Evolutionary conservation across 2,329 filamentous ascomycete species (phyloP), one percentile per base, ranked within the genome.

Genomic region (Fusarium pininemorale): DNA sequence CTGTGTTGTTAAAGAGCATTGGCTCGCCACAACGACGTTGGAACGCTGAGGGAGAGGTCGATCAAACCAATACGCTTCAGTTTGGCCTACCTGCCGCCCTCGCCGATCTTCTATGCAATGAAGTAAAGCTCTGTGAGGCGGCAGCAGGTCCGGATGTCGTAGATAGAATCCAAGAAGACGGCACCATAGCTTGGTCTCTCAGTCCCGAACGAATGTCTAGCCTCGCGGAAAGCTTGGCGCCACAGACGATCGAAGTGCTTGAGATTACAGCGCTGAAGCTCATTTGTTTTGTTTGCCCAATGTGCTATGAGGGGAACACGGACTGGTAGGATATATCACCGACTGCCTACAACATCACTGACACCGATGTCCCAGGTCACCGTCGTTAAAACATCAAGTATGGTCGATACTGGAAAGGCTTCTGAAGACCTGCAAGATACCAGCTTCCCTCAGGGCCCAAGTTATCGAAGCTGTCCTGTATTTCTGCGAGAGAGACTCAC

Each of bases 401-500:
- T 81, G 79, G 79, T n/a, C 51, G 0, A 47, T 80, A 9, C 39
- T 81, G 2, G 70, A 79, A 18, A 66, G 51, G 4, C 47, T 65
- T 5, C 60, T 62, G 1, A 63, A 65, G 11, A 50, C 26, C 7
- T 68, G 66, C 44, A 72, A 70, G 26, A 41, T 80, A 5, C 48
- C 69, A 15, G 14, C 44, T 3, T 54, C 74, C 2, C 54, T 78
- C 5, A 73, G 70, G 37, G 57, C 68, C 1, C 67, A 77, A 6
- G 71, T 74, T 4, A 50, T 80, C 1, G 77, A 81, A 30, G 73
- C 74, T 0, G 63, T 79, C 3, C 68, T 81, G 5, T 81, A 73
- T 37, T 81, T 81, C 26, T 68, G 63, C 6, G 80, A 81, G 47
- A 68, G 80, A 32, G 80, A 81, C 62, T 75, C 70, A 0, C 69